These are phyloP conservation scores for Dendrobium huoshanense DNA, from an alignment of 106 monocot species.

Conservation along the genomic window DNA sequence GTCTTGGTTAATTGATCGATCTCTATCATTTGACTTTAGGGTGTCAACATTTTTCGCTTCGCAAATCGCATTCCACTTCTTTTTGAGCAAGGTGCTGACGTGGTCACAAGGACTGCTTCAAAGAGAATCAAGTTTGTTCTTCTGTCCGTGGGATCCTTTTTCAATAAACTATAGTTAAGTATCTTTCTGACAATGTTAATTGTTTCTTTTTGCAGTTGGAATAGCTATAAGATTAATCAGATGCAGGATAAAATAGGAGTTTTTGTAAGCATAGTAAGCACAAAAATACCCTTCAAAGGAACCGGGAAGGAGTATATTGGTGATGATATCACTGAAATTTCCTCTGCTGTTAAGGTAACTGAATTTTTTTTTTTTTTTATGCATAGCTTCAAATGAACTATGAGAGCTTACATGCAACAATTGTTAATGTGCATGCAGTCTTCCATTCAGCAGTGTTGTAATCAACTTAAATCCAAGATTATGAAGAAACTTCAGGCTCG, in stretches of 20 bases:
- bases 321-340: constrained; percentile 95
- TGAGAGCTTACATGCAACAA: background rate
- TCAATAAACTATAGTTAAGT: background rate
- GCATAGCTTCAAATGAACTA: background rate
- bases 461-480: constrained; percentile 92
- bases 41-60: constrained; percentile 90
- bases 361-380: background rate
- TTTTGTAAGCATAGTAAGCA: constrained; percentile 98
- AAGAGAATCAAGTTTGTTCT: constrained; percentile 85
- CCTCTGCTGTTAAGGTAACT: constrained; percentile 79
- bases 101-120: constrained; percentile 84
- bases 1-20: background rate
- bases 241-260: constrained; percentile 96
- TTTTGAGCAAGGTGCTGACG: constrained; percentile 99
- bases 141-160: background rate
- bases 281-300: constrained; percentile 99
- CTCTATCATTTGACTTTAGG: constrained; percentile 28
- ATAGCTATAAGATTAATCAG: constrained; percentile 91
- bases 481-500: constrained; percentile 93
- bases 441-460: constrained; percentile 91
- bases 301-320: constrained; percentile 99
- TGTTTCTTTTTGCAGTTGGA: constrained; percentile 62
- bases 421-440: constrained; percentile 35
- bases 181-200: background rate
- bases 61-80: constrained; percentile 98